Percentiles rank a stretch among this genome's conserved stretches.
phyloP scores from a whole-genome alignment of 2,329 filamentous ascomycete genomes.

The Clonostachys rhizophaga region DNA sequence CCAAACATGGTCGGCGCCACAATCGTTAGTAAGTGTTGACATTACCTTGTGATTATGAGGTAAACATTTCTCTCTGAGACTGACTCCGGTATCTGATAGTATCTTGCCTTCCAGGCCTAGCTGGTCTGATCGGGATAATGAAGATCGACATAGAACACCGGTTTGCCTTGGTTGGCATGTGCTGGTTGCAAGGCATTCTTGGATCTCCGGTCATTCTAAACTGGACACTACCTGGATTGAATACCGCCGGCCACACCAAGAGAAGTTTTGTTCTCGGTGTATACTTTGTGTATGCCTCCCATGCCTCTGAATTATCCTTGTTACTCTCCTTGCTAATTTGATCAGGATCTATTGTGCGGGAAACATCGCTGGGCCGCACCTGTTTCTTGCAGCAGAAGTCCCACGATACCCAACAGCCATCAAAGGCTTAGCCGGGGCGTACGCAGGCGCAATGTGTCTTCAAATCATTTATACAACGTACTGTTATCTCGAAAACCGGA shows the following conservation, averaged over 20 bases:
- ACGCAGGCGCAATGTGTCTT: no score
- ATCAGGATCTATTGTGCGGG: slow-evolving; percentile 12
- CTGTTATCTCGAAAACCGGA: no score
- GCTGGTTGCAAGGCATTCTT: slow-evolving; percentile 44
- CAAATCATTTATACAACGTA: no score
- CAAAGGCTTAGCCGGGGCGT: not conserved
- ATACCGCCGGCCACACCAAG: slow-evolving; percentile 41
- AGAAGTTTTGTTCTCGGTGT: slow-evolving; percentile 40
- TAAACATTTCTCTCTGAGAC: no score
- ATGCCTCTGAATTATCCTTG: no score
- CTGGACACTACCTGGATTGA: slow-evolving; percentile 20
- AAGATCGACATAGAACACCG: slow-evolving; percentile 37
- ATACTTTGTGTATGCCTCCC: slow-evolving; percentile 29
- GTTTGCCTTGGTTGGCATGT: slow-evolving; percentile 44
- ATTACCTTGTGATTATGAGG: no score
- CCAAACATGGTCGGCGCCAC: not conserved
- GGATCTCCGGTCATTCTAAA: slow-evolving; percentile 44
- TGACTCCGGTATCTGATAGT: not conserved
- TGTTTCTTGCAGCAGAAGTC: not conserved
- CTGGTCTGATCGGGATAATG: slow-evolving; percentile 42
- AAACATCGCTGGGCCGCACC: slow-evolving; percentile 36
- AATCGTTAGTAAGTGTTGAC: not conserved
- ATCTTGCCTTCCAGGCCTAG: slow-evolving; percentile 20
- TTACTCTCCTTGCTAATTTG: no score
- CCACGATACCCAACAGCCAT: not conserved